A percentile compares a stretch with the other conserved stretches of the same genome.
Evolutionary conservation across 805 yeast genomes (phyloP).

Genomic region (Diddensiella caesifluorescens): DNA sequence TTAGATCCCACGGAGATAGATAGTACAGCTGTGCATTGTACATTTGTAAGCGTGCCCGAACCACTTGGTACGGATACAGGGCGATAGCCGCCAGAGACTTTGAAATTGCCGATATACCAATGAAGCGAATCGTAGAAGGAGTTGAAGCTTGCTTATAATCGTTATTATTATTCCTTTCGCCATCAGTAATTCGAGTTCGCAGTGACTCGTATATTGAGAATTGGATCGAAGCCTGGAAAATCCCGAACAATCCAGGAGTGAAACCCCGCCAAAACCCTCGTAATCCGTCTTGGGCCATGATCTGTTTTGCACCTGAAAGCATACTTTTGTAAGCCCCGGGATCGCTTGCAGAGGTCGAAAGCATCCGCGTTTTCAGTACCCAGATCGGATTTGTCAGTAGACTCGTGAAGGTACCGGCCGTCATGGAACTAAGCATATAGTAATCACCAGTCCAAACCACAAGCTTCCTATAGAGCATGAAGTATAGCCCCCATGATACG

Average conservation of each 20-base stretch:
- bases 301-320: constrained; percentile 46
- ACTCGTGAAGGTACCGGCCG: constrained; percentile 74
- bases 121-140: constrained; percentile 47
- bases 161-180: constrained; percentile 16
- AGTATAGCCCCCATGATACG: constrained; percentile 84
- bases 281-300: constrained; percentile 52
- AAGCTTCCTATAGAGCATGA: constrained; percentile 63
- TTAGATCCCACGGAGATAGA: constrained; percentile 33
- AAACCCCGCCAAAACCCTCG: constrained; percentile 68
- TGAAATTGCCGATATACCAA: constrained; percentile 60
- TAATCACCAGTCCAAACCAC: constrained; percentile 13
- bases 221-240: constrained; percentile 85
- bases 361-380: constrained; percentile 88
- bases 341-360: constrained; percentile 43
- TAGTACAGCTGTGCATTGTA: constrained; percentile 31
- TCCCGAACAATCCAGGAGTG: constrained; percentile 70
- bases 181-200: constrained; percentile 1
- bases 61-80: constrained; percentile 80
- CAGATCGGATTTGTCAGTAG: constrained; percentile 86
- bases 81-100: constrained; percentile 62
- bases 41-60: constrained; percentile 70
- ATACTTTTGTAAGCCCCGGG: constrained; percentile 56
- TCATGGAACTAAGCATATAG: constrained; percentile 50
- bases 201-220: constrained; percentile 70
- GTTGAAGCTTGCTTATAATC: not conserved